Conservation (phyloP, 2,329 filamentous ascomycete genomes). For the Calonectria multiphialidica region DNA sequence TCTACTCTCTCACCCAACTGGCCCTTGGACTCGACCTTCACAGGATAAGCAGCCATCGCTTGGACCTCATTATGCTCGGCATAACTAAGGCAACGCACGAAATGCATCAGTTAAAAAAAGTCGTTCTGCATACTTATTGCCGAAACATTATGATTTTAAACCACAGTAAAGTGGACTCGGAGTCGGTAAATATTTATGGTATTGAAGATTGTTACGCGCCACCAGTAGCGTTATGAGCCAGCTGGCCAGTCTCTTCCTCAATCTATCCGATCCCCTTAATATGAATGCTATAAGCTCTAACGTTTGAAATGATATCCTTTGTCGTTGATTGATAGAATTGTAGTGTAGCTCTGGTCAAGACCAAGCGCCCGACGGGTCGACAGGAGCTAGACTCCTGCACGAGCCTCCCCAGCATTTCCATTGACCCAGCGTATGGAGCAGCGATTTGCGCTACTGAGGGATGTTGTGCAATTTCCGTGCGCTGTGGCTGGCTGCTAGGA, state of each 20-base stretch:
- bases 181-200: too few species aligned
- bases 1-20: not conserved
- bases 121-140: too few species aligned
- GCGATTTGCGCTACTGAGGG: not conserved
- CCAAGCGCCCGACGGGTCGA: not conserved
- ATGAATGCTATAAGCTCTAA: not conserved
- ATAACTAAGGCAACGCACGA: too few species aligned
- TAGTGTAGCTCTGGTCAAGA: not conserved
- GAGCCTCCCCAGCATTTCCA: not conserved
- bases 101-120: too few species aligned
- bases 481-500: not conserved
- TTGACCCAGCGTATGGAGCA: not conserved
- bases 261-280: not conserved
- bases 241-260: not conserved
- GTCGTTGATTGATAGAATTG: not conserved
- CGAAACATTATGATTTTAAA: too few species aligned
- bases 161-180: too few species aligned
- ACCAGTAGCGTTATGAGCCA: not conserved
- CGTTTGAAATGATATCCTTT: not conserved
- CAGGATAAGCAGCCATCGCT: too few species aligned
- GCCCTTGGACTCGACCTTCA: conserved; percentile 10
- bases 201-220: not conserved
- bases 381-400: not conserved
- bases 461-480: not conserved
- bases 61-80: too few species aligned